Evolutionary conservation across 441 rosid genomes (phyloP), one percentile per base, ranked within the genome.

Genomic region (Gossypium lobatum): DNA sequence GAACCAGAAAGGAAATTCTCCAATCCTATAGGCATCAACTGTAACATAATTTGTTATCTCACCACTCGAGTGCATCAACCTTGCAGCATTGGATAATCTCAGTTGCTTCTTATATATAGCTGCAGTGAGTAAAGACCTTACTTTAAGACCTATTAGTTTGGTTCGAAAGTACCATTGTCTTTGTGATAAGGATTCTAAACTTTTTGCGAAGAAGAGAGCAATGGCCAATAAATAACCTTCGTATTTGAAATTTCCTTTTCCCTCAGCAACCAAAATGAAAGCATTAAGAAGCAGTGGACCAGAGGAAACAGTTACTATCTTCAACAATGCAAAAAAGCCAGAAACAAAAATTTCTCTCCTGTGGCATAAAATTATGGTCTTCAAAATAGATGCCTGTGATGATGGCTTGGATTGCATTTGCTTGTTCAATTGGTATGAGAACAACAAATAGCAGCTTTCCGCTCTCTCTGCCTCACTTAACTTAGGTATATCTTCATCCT

Each of bases 1-100:
- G 78, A 90, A 86, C 99, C 98, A 95, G 77, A 85, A 95, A 2
- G 99, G 97, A 73, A 93, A 95, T 34, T 95, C 99, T 6, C 99
- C 99, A 16, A 95, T 88, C 71, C 97, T 83, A 55, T 89, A 93
- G 20, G 99, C 97, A 87, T 95, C 99, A 2, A 91, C 96, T 0
- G 95, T 88, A 2, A 93, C 97, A 73, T 91, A 95, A 82, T 93
- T 95, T 92, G 92, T 88, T 53, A 93, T 88, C 87, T 95, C 97
- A 11, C 99, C 88, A 0, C 94, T 87, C 0, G 98, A 90, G 83
- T 95, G 98, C 58, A 77, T 75, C 85, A 87, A n/a, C 73, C 91
- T 84, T 34, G 93, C 88, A 23, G 94, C 82, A 71, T 91, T 95
- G 52, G 95, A 91, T 74, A 95, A 72, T 71, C 91, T 85, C 62